A percentile compares a stretch with the other conserved stretches of the same genome.
phyloP scores from a whole-genome alignment of 1,139 yeast species.

The Nakaseomyces sp. region DNA sequence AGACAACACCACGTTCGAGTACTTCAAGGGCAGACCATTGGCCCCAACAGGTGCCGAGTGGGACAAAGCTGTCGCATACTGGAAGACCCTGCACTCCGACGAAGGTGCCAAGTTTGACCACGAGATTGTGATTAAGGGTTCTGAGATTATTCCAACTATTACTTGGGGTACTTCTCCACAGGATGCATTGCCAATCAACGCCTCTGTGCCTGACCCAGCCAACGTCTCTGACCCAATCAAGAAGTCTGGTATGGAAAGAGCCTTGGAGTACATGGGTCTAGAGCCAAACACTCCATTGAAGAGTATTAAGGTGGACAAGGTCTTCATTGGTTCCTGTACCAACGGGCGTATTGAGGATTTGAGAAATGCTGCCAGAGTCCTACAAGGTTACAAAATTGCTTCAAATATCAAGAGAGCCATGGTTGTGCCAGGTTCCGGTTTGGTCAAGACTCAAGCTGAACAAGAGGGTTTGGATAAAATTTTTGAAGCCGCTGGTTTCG shows the following conservation, averaged over 20 bases:
- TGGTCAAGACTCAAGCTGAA: conserved; percentile 89
- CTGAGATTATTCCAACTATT: conserved; percentile 86
- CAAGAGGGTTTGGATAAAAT: conserved; percentile 87
- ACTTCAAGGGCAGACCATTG: conserved; percentile 85
- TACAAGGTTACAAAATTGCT: conserved; percentile 84
- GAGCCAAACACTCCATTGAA: conserved; percentile 70
- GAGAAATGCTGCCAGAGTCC: conserved; percentile 90
- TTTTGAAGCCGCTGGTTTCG: conserved; percentile 86
- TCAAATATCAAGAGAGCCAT: conserved; percentile 69
- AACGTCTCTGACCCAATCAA: conserved; percentile 62
- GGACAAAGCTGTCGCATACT: conserved; percentile 87
- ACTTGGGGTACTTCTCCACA: conserved; percentile 99
- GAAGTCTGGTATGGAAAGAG: conserved; percentile 80
- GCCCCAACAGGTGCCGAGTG: conserved; percentile 91
- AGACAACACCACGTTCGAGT: conserved; percentile 77
- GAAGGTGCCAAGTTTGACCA: conserved; percentile 82
- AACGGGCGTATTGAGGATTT: conserved; percentile 96
- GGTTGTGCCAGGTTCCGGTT: conserved; percentile 96
- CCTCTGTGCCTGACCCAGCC: conserved; percentile 81
- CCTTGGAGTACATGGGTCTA: conserved; percentile 86
- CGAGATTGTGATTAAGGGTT: conserved; percentile 72
- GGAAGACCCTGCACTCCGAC: conserved; percentile 83
- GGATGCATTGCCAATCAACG: conserved; percentile 93
- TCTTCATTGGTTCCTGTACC: conserved; percentile 96
- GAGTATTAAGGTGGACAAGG: conserved; percentile 75